These are phyloP conservation scores for Syncephalastrum sp. DNA, from an alignment of 371 early-diverging fungal species.

Conservation along the genomic window DNA sequence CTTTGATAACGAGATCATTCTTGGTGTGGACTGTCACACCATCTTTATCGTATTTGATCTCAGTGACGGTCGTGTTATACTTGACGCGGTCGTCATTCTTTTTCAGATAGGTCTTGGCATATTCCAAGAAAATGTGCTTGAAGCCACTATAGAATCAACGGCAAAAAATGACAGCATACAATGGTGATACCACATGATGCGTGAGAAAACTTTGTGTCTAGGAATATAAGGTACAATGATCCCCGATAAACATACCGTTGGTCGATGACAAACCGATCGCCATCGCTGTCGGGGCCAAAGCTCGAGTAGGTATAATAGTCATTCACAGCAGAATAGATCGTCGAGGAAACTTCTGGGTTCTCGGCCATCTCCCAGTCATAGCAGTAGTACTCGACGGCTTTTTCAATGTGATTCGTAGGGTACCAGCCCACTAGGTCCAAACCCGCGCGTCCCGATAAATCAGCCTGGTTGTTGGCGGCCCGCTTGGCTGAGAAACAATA, in stretches of 20 bases:
- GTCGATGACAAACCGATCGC: constrained; percentile 38
- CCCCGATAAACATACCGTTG: constrained; percentile 25
- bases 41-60: constrained; percentile 28
- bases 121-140: constrained; percentile 38
- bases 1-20: constrained; percentile 29
- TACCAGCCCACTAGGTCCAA: constrained; percentile 38
- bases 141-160: constrained; percentile 30
- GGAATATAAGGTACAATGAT: no score
- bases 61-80: constrained; percentile 30
- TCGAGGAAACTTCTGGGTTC: constrained; percentile 35
- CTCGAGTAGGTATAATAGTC: constrained; percentile 28
- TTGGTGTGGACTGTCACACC: constrained; percentile 36
- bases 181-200: no score
- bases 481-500: constrained; percentile 22
- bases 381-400: constrained; percentile 42
- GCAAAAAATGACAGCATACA: no score
- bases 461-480: constrained; percentile 27
- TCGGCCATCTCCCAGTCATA: constrained; percentile 49
- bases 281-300: constrained; percentile 45
- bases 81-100: constrained; percentile 28
- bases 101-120: constrained; percentile 28
- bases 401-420: constrained; percentile 26
- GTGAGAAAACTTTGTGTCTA: no score
- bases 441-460: constrained; percentile 37
- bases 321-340: constrained; percentile 23